These are phyloP conservation scores for Gymnopus androsaceus DNA, from an alignment of 1,284 basidiomycete species.

Conservation along the genomic window DNA sequence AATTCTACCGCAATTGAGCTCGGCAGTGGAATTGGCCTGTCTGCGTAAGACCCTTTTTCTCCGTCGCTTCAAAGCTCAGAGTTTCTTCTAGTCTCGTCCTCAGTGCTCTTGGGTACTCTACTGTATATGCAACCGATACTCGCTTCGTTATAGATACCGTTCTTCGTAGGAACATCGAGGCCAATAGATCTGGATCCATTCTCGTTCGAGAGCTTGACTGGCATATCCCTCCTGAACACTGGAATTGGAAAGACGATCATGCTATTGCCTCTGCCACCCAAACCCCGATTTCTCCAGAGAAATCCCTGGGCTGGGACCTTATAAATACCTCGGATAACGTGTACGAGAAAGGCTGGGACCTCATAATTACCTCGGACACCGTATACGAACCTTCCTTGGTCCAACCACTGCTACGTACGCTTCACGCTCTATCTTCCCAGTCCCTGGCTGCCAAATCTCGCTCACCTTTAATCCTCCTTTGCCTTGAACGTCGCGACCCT, in stretches of 20 bases:
- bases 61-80: constrained; percentile 16
- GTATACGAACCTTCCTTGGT: constrained; percentile 71
- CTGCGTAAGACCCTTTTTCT: constrained; percentile 55
- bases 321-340: too few species aligned
- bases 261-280: constrained; percentile 37
- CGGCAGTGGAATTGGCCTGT: constrained; percentile 81
- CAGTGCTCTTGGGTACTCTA: constrained; percentile 64
- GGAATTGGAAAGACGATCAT: constrained; percentile 52
- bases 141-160: constrained; percentile 68
- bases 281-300: too few species aligned
- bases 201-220: constrained; percentile 68
- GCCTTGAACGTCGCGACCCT: constrained; percentile 79
- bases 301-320: too few species aligned
- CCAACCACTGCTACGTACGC: constrained; percentile 70
- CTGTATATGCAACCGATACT: constrained; percentile 81
- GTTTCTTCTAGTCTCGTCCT: constrained; percentile 59
- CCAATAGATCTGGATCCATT: constrained; percentile 46
- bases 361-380: constrained; percentile 86
- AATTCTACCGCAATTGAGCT: constrained; percentile 69
- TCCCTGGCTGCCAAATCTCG: constrained; percentile 36
- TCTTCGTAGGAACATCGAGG: constrained; percentile 64
- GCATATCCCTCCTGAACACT: constrained; percentile 53
- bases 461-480: constrained; percentile 54
- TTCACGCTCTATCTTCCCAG: constrained; percentile 52
- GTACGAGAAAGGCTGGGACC: constrained; percentile 55